phyloP scores from a whole-genome alignment of 345 rosid species.

The Iberis pinnata region DNA sequence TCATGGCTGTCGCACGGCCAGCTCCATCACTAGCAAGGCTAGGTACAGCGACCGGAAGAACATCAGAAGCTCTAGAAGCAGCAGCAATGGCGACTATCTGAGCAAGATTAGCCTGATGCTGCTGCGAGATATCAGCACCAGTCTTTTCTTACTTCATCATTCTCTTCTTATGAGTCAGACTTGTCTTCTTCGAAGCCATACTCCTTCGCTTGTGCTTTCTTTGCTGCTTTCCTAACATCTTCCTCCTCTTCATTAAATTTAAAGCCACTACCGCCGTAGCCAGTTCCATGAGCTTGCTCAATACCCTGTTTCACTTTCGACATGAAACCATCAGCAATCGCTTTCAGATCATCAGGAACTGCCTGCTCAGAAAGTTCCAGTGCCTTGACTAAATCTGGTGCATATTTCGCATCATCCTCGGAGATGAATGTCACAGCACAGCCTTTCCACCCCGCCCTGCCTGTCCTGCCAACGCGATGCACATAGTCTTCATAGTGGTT shows the following conservation, averaged over 20 bases:
- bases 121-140: background rate
- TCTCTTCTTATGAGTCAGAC: slow-evolving; percentile 82
- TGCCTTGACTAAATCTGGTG: slow-evolving; percentile 86
- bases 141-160: slow-evolving; percentile 64
- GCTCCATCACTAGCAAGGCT: slow-evolving; percentile 44
- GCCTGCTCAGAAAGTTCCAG: slow-evolving; percentile 81
- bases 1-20: slow-evolving; percentile 60
- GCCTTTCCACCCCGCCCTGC: slow-evolving; percentile 81
- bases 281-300: slow-evolving; percentile 83
- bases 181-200: slow-evolving; percentile 85
- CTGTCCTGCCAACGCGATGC: slow-evolving; percentile 86
- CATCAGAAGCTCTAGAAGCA: slow-evolving; percentile 26
- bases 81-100: background rate
- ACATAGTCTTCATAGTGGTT: slow-evolving; percentile 87
- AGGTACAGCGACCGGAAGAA: slow-evolving; percentile 29
- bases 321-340: slow-evolving; percentile 69
- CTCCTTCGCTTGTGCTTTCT: slow-evolving; percentile 81
- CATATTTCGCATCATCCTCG: slow-evolving; percentile 80
- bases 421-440: slow-evolving; percentile 82
- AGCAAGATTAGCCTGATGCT: background rate
- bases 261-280: slow-evolving; percentile 88
- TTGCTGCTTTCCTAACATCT: slow-evolving; percentile 70
- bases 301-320: slow-evolving; percentile 74
- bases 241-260: slow-evolving; percentile 83
- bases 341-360: slow-evolving; percentile 73